Base-by-base conservation (phyloP, 768 basidiomycete genomes). In the Dioszegia crocea region DNA sequence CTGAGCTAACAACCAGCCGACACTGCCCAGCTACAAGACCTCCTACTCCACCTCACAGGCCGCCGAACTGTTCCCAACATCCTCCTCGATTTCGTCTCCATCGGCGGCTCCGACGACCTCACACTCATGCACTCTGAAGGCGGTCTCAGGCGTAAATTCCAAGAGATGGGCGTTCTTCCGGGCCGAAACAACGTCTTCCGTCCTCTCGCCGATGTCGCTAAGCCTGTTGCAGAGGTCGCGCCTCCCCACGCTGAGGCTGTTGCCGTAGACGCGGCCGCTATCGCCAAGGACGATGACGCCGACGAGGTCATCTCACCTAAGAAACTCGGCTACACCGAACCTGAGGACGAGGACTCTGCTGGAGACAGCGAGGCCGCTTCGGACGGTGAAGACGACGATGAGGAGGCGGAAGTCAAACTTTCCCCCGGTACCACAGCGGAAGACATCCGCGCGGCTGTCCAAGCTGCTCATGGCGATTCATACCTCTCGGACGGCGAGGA, bases 51-150 rank as follows among this genome's bases (percentile, higher is more conserved):
- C 49, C 65, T 77, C n/a, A 78, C 77, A 16, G 65, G 65, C 27
- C 65, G 77, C n/a, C 52, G 68, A 5, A 77, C 77, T 2, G 75
- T 78, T 41, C 77, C 77, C 30, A 78, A 77, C 66, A 56, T 78
- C 49, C 40, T 78, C 2, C 61, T 78, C 57, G 73, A 71, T 48
- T 76, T 73, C 57, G 46, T 51, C 10, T 69, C 76, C 11, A 48
- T 77, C 30, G 77, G 77, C 4, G 77, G 77, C 11, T 67, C 74
- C 1, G 77, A 78, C 59, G 77, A 78, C n/a, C 33, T 78, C 27
- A 68, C 68, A 39, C 59, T 78, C 24, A 50, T 74, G 11, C 68
- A 73, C 29, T 59, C 75, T 12, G 77, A 78, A 66, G 77, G 77
- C 12, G 70, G 70, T 16, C 62, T 77, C 4, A 60, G 63, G 49